Conservation (phyloP, 176 grass and related monocot species). For the Guadua angustifolia region DNA sequence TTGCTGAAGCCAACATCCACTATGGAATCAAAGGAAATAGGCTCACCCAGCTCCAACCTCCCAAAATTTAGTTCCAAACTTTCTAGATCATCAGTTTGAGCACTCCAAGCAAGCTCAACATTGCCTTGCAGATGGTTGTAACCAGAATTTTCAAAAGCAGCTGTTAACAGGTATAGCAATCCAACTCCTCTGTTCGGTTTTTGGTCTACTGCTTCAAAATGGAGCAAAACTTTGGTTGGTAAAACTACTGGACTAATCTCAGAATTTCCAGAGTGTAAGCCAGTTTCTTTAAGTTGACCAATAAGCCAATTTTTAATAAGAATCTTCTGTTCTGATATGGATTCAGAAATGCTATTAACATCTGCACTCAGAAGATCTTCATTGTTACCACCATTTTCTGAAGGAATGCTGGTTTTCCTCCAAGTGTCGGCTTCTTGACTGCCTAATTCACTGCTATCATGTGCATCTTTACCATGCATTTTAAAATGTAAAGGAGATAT, state of each 20-base stretch:
- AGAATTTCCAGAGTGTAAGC: slow-evolving; percentile 50
- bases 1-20: slow-evolving; percentile 49
- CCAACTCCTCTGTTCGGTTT: slow-evolving; percentile 53
- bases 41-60: slow-evolving; percentile 76
- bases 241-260: slow-evolving; percentile 61
- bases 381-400: slow-evolving; percentile 45
- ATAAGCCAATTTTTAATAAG: slow-evolving; percentile 82
- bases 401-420: slow-evolving; percentile 38
- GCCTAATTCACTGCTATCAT: slow-evolving; percentile 51
- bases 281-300: slow-evolving; percentile 67
- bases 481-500: slow-evolving; percentile 70
- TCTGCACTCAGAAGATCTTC: slow-evolving; percentile 51
- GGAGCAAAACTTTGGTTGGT: slow-evolving; percentile 71
- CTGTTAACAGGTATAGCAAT: slow-evolving; percentile 68
- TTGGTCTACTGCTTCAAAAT: slow-evolving; percentile 73
- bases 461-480: slow-evolving; percentile 44
- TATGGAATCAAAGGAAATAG: slow-evolving; percentile 59
- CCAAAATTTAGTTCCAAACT: slow-evolving; percentile 58
- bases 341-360: slow-evolving; percentile 53
- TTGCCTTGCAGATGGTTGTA: slow-evolving; percentile 48
- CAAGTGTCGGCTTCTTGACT: slow-evolving; percentile 48
- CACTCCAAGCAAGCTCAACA: slow-evolving; percentile 61
- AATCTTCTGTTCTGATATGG: slow-evolving; percentile 51
- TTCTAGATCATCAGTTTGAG: slow-evolving; percentile 45
- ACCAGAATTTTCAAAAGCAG: slow-evolving; percentile 61